Evolutionary conservation across 805 yeast genomes (phyloP).

Genomic region (Zygoascus tannicola): DNA sequence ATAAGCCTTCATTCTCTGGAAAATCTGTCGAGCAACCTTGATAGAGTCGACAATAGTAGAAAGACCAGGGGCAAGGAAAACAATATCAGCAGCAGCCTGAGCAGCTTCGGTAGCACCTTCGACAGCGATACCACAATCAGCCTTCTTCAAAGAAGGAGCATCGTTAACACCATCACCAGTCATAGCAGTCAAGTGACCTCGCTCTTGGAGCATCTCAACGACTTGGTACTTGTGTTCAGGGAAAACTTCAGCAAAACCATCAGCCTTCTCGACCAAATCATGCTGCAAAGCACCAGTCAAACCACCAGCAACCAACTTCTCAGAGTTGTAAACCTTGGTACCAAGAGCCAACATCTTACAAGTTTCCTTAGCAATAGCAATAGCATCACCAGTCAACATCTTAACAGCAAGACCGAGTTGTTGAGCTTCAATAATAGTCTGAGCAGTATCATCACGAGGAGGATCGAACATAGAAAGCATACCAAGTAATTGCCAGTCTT

Average conservation of each 20-base stretch:
- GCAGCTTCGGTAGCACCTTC: slow-evolving; percentile 40
- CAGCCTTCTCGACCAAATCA: slow-evolving; percentile 95
- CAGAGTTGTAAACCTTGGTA: slow-evolving; percentile 94
- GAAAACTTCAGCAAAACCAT: slow-evolving; percentile 79
- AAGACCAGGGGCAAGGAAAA: slow-evolving; percentile 49
- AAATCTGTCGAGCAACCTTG: slow-evolving; percentile 91
- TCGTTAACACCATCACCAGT: slow-evolving; percentile 66
- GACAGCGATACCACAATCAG: slow-evolving; percentile 85
- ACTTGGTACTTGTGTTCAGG: slow-evolving; percentile 61
- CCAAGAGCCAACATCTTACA: slow-evolving; percentile 96
- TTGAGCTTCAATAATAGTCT: slow-evolving; percentile 88
- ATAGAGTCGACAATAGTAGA: slow-evolving; percentile 53
- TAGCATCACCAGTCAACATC: slow-evolving; percentile 99
- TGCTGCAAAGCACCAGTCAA: slow-evolving; percentile 97
- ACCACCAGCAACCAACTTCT: slow-evolving; percentile 91
- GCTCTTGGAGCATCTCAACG: slow-evolving; percentile 53
- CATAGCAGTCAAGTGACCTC: slow-evolving; percentile 62
- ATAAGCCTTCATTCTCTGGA: slow-evolving; percentile 98
- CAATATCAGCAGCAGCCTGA: slow-evolving; percentile 37
- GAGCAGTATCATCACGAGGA: slow-evolving; percentile 97
- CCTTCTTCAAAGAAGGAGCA: slow-evolving; percentile 59
- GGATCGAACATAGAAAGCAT: slow-evolving; percentile 99
- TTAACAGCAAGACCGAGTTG: slow-evolving; percentile 87
- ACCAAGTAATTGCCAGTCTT: slow-evolving; percentile 96
- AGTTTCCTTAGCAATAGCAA: slow-evolving; percentile 97